These are phyloP conservation scores for Microdochium nivale DNA, from an alignment of 2,329 filamentous ascomycete genomes.

Conservation along the genomic window DNA sequence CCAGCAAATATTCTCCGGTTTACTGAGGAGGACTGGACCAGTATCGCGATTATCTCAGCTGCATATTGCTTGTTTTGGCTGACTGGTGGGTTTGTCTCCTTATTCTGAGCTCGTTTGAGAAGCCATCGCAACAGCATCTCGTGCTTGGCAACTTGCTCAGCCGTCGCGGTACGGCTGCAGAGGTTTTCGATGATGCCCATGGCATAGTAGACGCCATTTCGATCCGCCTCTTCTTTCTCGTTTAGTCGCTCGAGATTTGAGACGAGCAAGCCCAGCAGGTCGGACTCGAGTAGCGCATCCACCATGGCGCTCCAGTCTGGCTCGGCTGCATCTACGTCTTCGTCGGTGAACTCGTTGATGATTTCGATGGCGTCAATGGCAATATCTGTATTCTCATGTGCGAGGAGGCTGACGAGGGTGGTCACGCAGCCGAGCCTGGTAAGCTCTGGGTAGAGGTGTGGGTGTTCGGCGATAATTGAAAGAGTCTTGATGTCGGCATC, in stretches of 20 bases:
- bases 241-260: conserved; percentile 75
- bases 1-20: conserved; percentile 56
- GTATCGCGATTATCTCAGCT: conserved; percentile 82
- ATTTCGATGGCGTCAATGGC: conserved; percentile 88
- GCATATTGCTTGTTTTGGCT: conserved; percentile 93
- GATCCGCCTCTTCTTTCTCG: conserved; percentile 64
- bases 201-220: conserved; percentile 79
- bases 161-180: conserved; percentile 59
- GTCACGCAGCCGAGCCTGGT: conserved; percentile 18
- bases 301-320: conserved; percentile 75
- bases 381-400: conserved; percentile 96
- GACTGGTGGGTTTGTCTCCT: conserved; percentile 49
- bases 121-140: conserved; percentile 68
- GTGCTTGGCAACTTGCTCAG: conserved; percentile 64
- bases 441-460: conserved; percentile 40
- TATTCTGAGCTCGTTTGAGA: conserved; percentile 59
- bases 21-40: conserved; percentile 65
- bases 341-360: conserved; percentile 83
- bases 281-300: conserved; percentile 55
- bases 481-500: conserved; percentile 82
- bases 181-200: conserved; percentile 80
- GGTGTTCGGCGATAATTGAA: conserved; percentile 79
- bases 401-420: conserved; percentile 71
- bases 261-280: conserved; percentile 64
- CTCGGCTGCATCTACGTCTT: conserved; percentile 76